Percentiles rank a stretch among this genome's conserved stretches.
These are phyloP conservation scores for Dipodascopsis uninucleata DNA, from an alignment of 805 yeast species.

Conservation along the genomic window DNA sequence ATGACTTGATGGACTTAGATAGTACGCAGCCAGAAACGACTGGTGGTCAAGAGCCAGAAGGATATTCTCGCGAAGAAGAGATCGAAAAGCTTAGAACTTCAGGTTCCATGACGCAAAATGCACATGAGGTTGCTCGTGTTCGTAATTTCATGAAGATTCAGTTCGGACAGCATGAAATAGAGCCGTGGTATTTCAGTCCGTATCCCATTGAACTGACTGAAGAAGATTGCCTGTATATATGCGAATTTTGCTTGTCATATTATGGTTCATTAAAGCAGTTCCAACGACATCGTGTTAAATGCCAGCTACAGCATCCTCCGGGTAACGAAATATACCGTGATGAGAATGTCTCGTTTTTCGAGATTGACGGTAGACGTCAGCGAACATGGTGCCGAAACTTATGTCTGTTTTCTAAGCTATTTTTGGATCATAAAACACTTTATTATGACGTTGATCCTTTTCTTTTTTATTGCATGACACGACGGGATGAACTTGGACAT, in stretches of 20 bases:
- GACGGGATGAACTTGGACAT: slow-evolving; percentile 84
- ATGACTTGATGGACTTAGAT: slow-evolving; percentile 80
- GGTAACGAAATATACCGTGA: slow-evolving; percentile 97
- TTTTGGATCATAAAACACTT: slow-evolving; percentile 91
- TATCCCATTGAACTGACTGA: slow-evolving; percentile 94
- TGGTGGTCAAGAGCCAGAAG: slow-evolving; percentile 47
- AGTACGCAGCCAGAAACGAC: slow-evolving; percentile 78
- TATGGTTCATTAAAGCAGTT: slow-evolving; percentile 88
- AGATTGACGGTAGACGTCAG: slow-evolving; percentile 94
- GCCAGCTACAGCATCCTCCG: slow-evolving; percentile 92
- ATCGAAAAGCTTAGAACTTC: slow-evolving; percentile 85
- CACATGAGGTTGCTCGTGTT: slow-evolving; percentile 82
- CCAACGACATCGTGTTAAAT: slow-evolving; percentile 83
- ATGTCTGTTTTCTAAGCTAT: slow-evolving; percentile 83
- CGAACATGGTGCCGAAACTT: slow-evolving; percentile 96
- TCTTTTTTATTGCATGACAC: slow-evolving; percentile 91
- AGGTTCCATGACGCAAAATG: slow-evolving; percentile 96
- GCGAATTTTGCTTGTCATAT: slow-evolving; percentile 85
- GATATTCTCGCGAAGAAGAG: slow-evolving; percentile 82
- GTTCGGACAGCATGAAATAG: slow-evolving; percentile 86
- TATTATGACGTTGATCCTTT: slow-evolving; percentile 99
- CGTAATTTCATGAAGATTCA: slow-evolving; percentile 75
- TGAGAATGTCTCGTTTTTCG: slow-evolving; percentile 89
- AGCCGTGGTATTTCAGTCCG: slow-evolving; percentile 99
- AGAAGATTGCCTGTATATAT: slow-evolving; percentile 82